These are phyloP conservation scores for Pseudopediastrum boryanum DNA, from an alignment of 139 green algal species.

Conservation along the genomic window DNA sequence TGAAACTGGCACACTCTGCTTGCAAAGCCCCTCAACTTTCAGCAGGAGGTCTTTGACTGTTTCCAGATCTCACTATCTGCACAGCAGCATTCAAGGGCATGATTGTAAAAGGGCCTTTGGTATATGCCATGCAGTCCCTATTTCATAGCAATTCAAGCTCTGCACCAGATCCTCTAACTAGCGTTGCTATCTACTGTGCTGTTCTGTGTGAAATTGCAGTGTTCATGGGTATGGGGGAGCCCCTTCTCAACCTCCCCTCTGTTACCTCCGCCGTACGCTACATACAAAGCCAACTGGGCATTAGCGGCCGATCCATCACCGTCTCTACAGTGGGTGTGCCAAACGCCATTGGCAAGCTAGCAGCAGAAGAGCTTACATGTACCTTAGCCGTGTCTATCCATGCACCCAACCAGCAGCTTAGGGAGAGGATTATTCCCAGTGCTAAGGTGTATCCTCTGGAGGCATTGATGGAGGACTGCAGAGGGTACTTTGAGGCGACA, in stretches of 20 bases:
- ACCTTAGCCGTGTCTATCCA: conserved; percentile 89
- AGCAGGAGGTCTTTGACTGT: too few species aligned
- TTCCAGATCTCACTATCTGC: too few species aligned
- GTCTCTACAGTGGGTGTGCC: conserved; percentile 93
- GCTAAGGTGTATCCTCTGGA: conserved; percentile 80
- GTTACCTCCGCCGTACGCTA: conserved; percentile 72
- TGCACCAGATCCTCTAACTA: too few species aligned
- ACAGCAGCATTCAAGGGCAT: too few species aligned
- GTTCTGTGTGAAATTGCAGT: too few species aligned
- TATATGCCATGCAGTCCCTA: too few species aligned
- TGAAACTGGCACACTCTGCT: too few species aligned
- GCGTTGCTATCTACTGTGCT: too few species aligned
- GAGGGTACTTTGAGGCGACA: conserved; percentile 58
- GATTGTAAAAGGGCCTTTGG: too few species aligned
- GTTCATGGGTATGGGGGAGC: conserved; percentile 89
- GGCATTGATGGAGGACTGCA: conserved; percentile 51
- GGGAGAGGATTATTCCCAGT: conserved; percentile 51
- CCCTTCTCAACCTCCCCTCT: conserved; percentile 87
- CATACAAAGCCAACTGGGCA: conserved; percentile 88
- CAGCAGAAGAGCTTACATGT: conserved; percentile 56
- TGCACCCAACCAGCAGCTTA: conserved; percentile 79
- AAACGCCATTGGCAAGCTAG: conserved; percentile 66
- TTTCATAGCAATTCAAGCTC: too few species aligned
- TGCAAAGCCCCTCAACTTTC: too few species aligned
- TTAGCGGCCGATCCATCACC: conserved; percentile 88